Percentiles rank a stretch among this genome's conserved stretches.
Evolutionary conservation across 2,329 filamentous ascomycete genomes (phyloP).

Genomic region (Hyphodiscus sp.): DNA sequence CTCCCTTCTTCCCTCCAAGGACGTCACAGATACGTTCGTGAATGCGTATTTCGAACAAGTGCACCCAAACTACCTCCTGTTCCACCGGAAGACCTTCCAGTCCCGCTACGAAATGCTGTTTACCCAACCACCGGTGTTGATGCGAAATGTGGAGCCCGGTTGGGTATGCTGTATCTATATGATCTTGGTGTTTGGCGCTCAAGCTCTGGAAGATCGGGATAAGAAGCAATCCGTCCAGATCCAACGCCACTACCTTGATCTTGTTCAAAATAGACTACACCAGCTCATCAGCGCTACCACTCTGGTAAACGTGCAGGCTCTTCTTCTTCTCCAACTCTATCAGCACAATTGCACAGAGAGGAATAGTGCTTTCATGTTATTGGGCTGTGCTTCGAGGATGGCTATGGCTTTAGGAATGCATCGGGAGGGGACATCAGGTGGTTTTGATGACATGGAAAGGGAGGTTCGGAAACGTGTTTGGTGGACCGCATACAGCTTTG

Average conservation of each 20-base stretch:
- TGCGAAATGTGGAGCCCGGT: conserved; percentile 33
- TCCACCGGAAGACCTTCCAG: conserved; percentile 36
- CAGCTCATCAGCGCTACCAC: conserved; percentile 33
- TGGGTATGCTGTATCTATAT: conserved; percentile 37
- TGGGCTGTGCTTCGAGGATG: conserved; percentile 36
- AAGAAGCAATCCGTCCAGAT: conserved; percentile 27
- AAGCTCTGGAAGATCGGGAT: conserved; percentile 30
- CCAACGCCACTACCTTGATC: conserved; percentile 29
- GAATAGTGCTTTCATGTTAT: conserved; percentile 35
- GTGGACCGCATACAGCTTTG: conserved; percentile 27
- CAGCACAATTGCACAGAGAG: conserved; percentile 37
- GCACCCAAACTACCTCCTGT: conserved; percentile 34
- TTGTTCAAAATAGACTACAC: conserved; percentile 31
- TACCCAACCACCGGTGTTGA: conserved; percentile 16
- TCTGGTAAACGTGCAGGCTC: conserved; percentile 36
- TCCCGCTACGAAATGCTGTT: conserved; percentile 34
- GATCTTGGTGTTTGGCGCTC: conserved; percentile 31
- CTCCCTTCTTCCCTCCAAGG: conserved; percentile 29
- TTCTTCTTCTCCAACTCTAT: conserved; percentile 36
- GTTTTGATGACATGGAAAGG: conserved; percentile 29
- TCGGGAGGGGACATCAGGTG: conserved; percentile 33
- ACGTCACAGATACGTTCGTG: conserved; percentile 33
- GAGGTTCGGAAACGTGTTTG: conserved; percentile 27
- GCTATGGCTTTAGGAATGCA: conserved; percentile 39
- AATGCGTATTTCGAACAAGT: conserved; percentile 35